Percentiles rank a stretch among this genome's conserved stretches.
Conservation (phyloP, 352 stramenopile genomes). For the Globisporangium uncinulatum region DNA sequence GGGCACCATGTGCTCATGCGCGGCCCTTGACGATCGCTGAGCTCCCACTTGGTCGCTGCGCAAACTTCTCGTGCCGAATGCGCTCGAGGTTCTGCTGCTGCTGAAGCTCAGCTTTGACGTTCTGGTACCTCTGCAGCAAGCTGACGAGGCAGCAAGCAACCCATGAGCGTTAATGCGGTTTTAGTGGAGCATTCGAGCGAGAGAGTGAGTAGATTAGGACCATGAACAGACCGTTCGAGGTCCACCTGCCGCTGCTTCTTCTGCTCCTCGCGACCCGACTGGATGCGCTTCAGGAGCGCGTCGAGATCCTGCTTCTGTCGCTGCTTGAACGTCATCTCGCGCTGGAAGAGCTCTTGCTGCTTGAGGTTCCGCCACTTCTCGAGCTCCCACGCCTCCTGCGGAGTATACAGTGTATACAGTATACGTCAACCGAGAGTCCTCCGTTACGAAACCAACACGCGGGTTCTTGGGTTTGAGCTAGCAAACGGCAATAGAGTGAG, state of each 20-base stretch:
- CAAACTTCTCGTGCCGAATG: slow-evolving; percentile 82
- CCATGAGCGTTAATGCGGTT: no score
- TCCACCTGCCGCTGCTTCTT: slow-evolving; percentile 94
- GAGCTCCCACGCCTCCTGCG: slow-evolving; percentile 89
- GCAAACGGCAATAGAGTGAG: background rate
- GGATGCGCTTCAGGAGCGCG: slow-evolving; percentile 92
- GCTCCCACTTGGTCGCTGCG: slow-evolving; percentile 29
- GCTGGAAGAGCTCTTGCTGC: slow-evolving; percentile 93
- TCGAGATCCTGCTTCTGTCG: slow-evolving; percentile 90
- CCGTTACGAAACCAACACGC: background rate
- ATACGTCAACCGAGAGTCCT: background rate
- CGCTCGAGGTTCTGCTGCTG: slow-evolving; percentile 93
- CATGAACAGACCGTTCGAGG: slow-evolving; percentile 68
- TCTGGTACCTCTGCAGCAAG: slow-evolving; percentile 92
- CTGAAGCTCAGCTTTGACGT: slow-evolving; percentile 94
- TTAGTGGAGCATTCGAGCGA: background rate
- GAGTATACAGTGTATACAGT: background rate
- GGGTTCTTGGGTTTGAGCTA: no score
- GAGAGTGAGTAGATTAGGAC: background rate
- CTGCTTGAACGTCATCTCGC: slow-evolving; percentile 94
- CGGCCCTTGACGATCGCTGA: slow-evolving; percentile 12
- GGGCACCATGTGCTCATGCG: slow-evolving; percentile 10
- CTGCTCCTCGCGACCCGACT: slow-evolving; percentile 91
- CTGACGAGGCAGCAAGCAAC: slow-evolving; percentile 16
- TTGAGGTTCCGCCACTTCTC: slow-evolving; percentile 94